A percentile compares a stretch with the other conserved stretches of the same genome.
Evolutionary conservation across 257 asterid species (phyloP).

Genomic region (Plectranthus barbatus): DNA sequence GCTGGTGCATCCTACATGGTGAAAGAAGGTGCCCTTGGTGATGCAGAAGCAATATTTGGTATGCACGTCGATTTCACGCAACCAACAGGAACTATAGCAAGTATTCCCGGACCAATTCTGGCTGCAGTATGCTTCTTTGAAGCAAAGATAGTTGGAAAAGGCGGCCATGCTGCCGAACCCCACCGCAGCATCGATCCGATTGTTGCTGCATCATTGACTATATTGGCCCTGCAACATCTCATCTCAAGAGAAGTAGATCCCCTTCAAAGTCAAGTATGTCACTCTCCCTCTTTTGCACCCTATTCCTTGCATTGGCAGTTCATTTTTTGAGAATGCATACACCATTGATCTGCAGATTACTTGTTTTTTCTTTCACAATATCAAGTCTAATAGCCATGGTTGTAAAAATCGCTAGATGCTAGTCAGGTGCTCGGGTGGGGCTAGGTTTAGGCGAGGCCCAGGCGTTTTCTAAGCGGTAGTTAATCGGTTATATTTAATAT

Average conservation of each 20-base stretch:
- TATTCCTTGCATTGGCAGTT: background rate
- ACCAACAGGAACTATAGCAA: conserved; percentile 59
- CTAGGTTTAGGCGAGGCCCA: no score
- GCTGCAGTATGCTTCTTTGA: conserved; percentile 62
- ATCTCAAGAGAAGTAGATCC: conserved; percentile 76
- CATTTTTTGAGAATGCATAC: no score
- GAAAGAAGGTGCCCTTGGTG: conserved; percentile 77
- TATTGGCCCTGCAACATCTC: conserved; percentile 75
- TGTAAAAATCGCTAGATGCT: no score
- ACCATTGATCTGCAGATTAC: no score
- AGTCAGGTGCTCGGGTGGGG: no score
- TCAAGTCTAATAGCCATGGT: no score
- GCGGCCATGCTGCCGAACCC: conserved; percentile 79
- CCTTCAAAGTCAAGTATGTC: conserved; percentile 58
- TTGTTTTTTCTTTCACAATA: background rate
- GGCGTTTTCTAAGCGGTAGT: no score
- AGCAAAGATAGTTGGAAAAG: conserved; percentile 65
- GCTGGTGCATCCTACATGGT: conserved; percentile 80
- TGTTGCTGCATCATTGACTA: conserved; percentile 53
- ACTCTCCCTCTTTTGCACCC: background rate
- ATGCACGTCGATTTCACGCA: conserved; percentile 48
- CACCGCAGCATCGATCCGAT: conserved; percentile 56
- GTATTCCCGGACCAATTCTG: conserved; percentile 47
- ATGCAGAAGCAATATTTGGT: conserved; percentile 68
- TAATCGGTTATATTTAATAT: no score